Base-by-base conservation (phyloP, 2,329 filamentous ascomycete species). In the Sphaerulina vaccinii region DNA sequence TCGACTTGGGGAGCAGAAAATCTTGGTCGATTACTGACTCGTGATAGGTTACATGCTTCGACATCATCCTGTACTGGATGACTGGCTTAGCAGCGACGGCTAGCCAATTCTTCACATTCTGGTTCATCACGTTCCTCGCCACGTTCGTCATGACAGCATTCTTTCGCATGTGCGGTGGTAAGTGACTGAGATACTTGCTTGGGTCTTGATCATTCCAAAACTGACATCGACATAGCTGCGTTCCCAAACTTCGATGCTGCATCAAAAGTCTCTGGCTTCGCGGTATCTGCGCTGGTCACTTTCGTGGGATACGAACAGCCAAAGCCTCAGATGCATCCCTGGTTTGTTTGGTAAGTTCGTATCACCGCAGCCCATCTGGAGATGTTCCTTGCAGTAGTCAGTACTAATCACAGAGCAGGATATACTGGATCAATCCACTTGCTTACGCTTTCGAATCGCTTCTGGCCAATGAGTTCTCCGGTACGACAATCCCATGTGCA, bases 401-500 rank as follows among this genome's bases (percentile, higher is more conserved):
- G n/a, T n/a, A n/a, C n/a, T n/a, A n/a, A n/a, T n/a, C n/a, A n/a
- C n/a, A n/a, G n/a, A n/a, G n/a, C n/a, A n/a, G n/a, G 74, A 65
- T 69, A n/a, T 64, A 62, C 47, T 60, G 89, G 45, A 82, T 95
- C 56, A 86, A 68, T 27, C 66, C 66, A 1, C 18, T 68, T 3
- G 41, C 56, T 0, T 70, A 70, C 46, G 66, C 53, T 9, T 69
- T 67, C 38, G 68, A 88, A 58, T 79, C 79, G 0, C 67, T 90
- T 0, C 75, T 89, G 63, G 75, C 83, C 0, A 90, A 90, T 60
- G 78, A 81, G 65, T 86, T 88, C 59, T 78, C 81, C 54, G 75
- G 77, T 4, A 77, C 74, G 1, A 60, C 75, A 0, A 85, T 84
- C 40, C 68, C 71, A 1, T 90, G 87, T n/a, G n/a, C n/a, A n/a